Evolutionary conservation across 202 grass and related monocot genomes (phyloP), one percentile per base, ranked within the genome.

Genomic region (Miscanthus sacchariflorus): DNA sequence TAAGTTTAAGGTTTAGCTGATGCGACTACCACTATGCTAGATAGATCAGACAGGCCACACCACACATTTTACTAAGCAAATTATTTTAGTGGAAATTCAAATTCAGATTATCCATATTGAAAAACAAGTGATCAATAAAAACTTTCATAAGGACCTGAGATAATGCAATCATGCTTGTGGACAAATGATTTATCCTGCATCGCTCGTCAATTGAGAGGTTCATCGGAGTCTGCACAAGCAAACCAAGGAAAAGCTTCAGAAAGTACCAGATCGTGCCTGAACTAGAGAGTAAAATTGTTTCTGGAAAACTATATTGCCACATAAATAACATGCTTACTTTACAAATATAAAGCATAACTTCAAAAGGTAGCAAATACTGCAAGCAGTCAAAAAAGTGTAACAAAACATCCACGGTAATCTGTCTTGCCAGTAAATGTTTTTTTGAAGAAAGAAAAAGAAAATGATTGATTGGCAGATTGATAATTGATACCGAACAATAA

Each of bases 151-250:
- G 30, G 30, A 94, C 95, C 93, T 95, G 95, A 33, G 86, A 90
- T 52, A 95, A 73, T 79, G 90, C 92, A 61, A 95, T 77, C 45
- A 98, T 91, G 86, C 93, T 95, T 72, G 93, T 91, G 70, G 92
- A 89, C 10, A 98, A 72, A 89, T 88, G 90, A 78, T 98, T 98
- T 83, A 94, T 94, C 86, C 95, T 94, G 80, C 93, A 90, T 88
- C 93, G 93, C 54, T 98, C 95, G 15, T 93, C 92, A 87, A 94
- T 59, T 38, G 90, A 85, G 48, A 94, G 70, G 79, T 81, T 65
- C 81, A 87, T 68, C 52, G 69, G 87, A 87, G 90, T 94, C 95
- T 95, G 91, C 79, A 93, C 65, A 88, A 88, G 69, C 38, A 92
- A 80, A 56, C 49, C 54, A 83, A 70, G 13, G 9, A 86, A 83